Base-by-base conservation (phyloP, 768 basidiomycete genomes). In the Suillus subluteus region DNA sequence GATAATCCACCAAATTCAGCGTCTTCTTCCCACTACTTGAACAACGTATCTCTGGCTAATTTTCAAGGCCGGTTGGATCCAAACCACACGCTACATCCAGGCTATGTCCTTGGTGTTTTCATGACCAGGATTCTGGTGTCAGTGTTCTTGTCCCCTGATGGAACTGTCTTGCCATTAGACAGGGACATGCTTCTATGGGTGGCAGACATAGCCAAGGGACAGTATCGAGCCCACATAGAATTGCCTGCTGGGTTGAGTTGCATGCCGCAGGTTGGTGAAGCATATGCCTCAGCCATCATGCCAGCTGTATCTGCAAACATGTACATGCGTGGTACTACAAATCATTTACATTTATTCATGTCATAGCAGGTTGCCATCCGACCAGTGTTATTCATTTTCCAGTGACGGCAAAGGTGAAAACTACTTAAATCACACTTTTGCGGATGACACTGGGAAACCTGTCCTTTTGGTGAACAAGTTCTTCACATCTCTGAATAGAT, bases 321-420 rank as follows among this genome's bases (percentile, higher is more conserved):
- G 55, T 56, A 56, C 12, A 35, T 56, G 11, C 1, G 11, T 2
- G 13, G 23, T 32, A 32, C 32, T 15, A 52, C 13, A 2, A 52
- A 15, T 52, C 6, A 3, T 26, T 3, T 6, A n/a, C 35, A 2
- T 56, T 37, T 56, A 11, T n/a, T 56, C 6, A 56, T 37, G 12
- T 56, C 18, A 13, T 21, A 37, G 35, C 35, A 56, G 30, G 35
- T 2, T 37, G 21, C 55, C 55, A 37, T 12, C 55, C 35, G 4
- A 56, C 0, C 35, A 35, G 55, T 56, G 32, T 15, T 37, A 37
- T 6, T 6, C 55, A 21, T 56, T 56, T 37, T 21, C 35, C 9
- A 56, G 32, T n/a, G 55, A 56, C 21, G 55, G 55, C 21, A 56
- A 37, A 37, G 55, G 35, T 13, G 55, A 56, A n/a, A 35, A n/a